Evolutionary conservation across 1,284 basidiomycete species (phyloP), one percentile per base, ranked within the genome.

Genomic region (Coniferiporia sulphurascens): DNA sequence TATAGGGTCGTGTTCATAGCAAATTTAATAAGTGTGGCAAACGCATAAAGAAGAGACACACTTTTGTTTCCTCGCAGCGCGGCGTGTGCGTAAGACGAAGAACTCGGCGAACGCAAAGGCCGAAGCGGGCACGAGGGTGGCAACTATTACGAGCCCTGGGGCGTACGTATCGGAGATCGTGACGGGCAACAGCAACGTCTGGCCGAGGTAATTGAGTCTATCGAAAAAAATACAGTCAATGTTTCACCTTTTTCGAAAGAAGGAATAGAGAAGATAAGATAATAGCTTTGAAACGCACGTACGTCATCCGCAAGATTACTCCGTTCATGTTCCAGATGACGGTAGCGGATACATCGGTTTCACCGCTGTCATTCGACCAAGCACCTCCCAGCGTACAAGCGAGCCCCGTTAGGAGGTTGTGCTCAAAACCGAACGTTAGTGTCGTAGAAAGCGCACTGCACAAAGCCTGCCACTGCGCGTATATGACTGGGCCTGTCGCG

Each of bases 281-380:
- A 8, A 41, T 12, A 41, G 38, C 12, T 12, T 41, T 41, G 38
- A 10, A 41, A 41, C 13, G 49, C 52, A 67, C 73, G 66, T 62
- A 75, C 74, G 71, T 69, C 58, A 74, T 58, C 63, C 64, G 70
- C 53, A 75, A 65, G 13, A 67, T 64, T 38, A 76, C 73, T 34
- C 73, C 72, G 48, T 63, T 62, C 19, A 65, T 52, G 52, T 67
- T 67, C 48, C 72, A 61, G 32, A 63, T 66, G 32, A 75, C 70
- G 55, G 66, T 68, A 5, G 71, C 66, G 52, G 69, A 70, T n/a
- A 72, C 56, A 50, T 68, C 65, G 19, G 59, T 65, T 12, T 66
- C 65, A 12, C 65, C 62, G 55, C 64, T 61, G 32, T 61, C 55
- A 38, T 44, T 56, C 10, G 66, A 62, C 72, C 73, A 74, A 15